Percentiles rank a stretch among this genome's conserved stretches.
phyloP scores from a whole-genome alignment of 2,329 filamentous ascomycete genomes.

The Clarireedia paspali region DNA sequence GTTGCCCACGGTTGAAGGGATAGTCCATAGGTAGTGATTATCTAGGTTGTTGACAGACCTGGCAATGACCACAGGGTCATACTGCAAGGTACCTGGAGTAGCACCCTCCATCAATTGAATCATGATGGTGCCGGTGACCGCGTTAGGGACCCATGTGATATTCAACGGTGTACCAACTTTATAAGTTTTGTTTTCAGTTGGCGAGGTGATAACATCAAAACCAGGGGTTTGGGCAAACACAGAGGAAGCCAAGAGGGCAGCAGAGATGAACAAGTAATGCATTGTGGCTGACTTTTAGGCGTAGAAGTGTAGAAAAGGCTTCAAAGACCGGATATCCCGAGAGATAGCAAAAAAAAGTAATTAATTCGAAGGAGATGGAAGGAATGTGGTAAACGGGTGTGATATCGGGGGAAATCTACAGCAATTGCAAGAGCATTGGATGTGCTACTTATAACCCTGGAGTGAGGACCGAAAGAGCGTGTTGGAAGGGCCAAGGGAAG shows the following conservation, averaged over 20 bases:
- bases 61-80: constrained; percentile 36
- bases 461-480: too few relatives aligned
- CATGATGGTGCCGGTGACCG: constrained; percentile 38
- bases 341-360: background rate
- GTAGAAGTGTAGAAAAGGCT: background rate
- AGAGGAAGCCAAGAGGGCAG: constrained; percentile 22
- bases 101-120: constrained; percentile 49
- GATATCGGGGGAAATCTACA: background rate
- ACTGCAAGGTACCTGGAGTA: constrained; percentile 36
- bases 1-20: constrained; percentile 38
- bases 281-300: constrained; percentile 17
- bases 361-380: background rate
- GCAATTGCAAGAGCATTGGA: too few relatives aligned
- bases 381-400: background rate
- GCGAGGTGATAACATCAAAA: constrained; percentile 47
- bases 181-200: constrained; percentile 37
- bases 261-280: constrained; percentile 23
- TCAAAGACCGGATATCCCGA: constrained; percentile 26
- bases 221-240: constrained; percentile 44
- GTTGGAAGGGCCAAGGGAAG: too few relatives aligned
- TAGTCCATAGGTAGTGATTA: constrained; percentile 42
- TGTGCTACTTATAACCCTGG: too few relatives aligned
- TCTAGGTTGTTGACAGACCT: constrained; percentile 42
- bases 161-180: constrained; percentile 41
- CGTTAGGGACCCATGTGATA: constrained; percentile 42